These are phyloP conservation scores for Butyriboletus appendiculatus DNA, from an alignment of 1,284 basidiomycete species.

Conservation along the genomic window DNA sequence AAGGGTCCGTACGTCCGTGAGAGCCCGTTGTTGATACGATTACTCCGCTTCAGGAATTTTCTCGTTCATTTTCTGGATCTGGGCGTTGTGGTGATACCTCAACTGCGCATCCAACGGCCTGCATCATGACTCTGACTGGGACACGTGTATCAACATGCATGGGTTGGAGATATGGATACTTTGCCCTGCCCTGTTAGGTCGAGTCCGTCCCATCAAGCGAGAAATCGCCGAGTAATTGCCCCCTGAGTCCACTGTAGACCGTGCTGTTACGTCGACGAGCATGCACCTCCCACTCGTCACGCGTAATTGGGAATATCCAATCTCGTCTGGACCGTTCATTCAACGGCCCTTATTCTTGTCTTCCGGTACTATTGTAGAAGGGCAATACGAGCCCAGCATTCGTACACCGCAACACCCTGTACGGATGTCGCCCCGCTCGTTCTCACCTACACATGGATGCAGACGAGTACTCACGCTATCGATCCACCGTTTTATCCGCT, in stretches of 20 bases:
- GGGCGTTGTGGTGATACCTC: constrained; percentile 22
- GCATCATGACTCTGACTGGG: constrained; percentile 1
- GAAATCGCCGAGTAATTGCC: constrained; percentile 15
- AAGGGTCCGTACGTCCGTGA: constrained; percentile 30
- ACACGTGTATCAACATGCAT: constrained; percentile 32
- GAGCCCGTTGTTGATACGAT: constrained; percentile 27
- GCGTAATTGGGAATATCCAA: constrained; percentile 24
- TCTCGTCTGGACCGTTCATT: constrained; percentile 20
- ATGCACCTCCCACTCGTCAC: constrained; percentile 16
- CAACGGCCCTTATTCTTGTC: constrained; percentile 4
- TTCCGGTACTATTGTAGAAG: constrained; percentile 5
- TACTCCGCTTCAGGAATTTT: constrained; percentile 22
- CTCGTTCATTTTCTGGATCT: constrained; percentile 25
- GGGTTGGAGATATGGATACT: constrained; percentile 7
- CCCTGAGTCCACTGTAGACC: constrained; percentile 20
- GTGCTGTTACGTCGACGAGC: constrained; percentile 31
- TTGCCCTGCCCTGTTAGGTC: constrained; percentile 9
- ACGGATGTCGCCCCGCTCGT: constrained; percentile 1
- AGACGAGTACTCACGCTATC: constrained; percentile 16
- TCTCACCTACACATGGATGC: constrained; percentile 13
- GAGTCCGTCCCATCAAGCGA: constrained; percentile 18
- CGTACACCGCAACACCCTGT: constrained; percentile 6
- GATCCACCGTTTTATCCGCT: constrained; percentile 8
- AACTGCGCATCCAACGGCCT: constrained; percentile 13
- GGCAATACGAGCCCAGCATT: constrained; percentile 6